Base-by-base conservation (phyloP, 148 eudicot species). In the Rhododendron kiyosumense region DNA sequence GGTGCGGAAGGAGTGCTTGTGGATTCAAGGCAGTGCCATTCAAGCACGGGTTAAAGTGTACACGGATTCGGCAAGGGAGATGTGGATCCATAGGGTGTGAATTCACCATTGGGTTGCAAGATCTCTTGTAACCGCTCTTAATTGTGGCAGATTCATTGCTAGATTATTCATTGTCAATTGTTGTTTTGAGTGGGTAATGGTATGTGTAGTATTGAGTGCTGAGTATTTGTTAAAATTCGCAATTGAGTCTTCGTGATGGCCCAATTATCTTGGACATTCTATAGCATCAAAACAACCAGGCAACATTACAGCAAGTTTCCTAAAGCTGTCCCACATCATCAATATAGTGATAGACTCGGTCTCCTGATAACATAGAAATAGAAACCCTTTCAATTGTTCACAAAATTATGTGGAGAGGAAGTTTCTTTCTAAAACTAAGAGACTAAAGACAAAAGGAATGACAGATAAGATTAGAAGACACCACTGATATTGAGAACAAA, bases 261-360 rank as follows among this genome's bases (percentile, higher is more conserved):
- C 76, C 76, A 71, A 30, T 30, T 71, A 18, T 30, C 76, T 71
- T 30, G 38, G 76, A 71, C 34, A 71, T 30, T 71, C 18, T 30
- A 71, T 5, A 71, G 36, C 38, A 71, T 12, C 18, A 41, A 41
- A 41, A 41, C 45, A 41, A 41, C 45, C 45, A 32, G 79, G 49
- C 49, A 41, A 41, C 49, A 32, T 17, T 41, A 38, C 26, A 41
- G 28, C 79, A 36, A 76, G 79, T 41, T 38, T 38, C 46, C 79
- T 41, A 76, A 76, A 76, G 79, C 28, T 41, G 79, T 76, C 79
- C n/a, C 48, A 76, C 79, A 76, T 76, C 79, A 76, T 76, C 9
- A 9, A 76, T 20, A 38, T 46, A 41, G 24, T 22, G 13, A 41
- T 22, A 76, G 79, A 76, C 13, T 76, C 48, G 13, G 4, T 38